These are phyloP conservation scores for Botryosphaeria dothidea DNA, from an alignment of 2,329 filamentous ascomycete genomes.

Conservation along the genomic window DNA sequence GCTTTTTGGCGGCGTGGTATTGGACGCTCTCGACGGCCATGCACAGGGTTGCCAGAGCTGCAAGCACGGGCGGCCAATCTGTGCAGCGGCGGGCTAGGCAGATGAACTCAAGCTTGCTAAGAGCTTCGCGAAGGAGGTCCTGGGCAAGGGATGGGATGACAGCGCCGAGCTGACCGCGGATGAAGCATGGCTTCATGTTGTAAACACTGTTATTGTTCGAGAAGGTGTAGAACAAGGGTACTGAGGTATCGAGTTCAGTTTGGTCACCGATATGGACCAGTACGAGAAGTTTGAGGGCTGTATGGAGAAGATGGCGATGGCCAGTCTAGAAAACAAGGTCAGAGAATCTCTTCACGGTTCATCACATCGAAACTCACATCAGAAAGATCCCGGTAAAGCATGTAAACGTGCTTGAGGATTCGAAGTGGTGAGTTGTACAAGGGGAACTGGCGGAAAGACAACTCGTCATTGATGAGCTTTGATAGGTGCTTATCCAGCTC, in stretches of 20 bases:
- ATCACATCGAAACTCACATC: not conserved
- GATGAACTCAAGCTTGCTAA: slow-evolving; percentile 33
- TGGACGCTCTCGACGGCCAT: slow-evolving; percentile 42
- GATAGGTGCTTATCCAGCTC: slow-evolving; percentile 34
- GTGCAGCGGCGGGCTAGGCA: slow-evolving; percentile 31
- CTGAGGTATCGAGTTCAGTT: slow-evolving; percentile 29
- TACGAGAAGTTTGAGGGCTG: slow-evolving; percentile 40
- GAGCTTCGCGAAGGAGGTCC: slow-evolving; percentile 34
- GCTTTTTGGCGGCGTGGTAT: slow-evolving; percentile 38
- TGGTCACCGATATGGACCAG: slow-evolving; percentile 41
- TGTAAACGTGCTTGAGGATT: slow-evolving; percentile 36
- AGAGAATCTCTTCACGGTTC: slow-evolving; percentile 22
- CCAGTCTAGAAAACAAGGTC: slow-evolving; percentile 16
- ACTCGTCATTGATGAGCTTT: slow-evolving; percentile 29
- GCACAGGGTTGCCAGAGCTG: slow-evolving; percentile 34
- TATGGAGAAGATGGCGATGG: slow-evolving; percentile 30
- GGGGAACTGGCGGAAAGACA: slow-evolving; percentile 37
- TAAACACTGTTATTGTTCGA: slow-evolving; percentile 20
- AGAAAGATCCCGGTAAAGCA: slow-evolving; percentile 24
- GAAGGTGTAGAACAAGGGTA: slow-evolving; percentile 17
- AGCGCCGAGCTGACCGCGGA: slow-evolving; percentile 39
- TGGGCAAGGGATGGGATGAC: slow-evolving; percentile 36
- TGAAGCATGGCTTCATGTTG: slow-evolving; percentile 37
- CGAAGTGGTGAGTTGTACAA: slow-evolving; percentile 34
- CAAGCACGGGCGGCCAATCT: slow-evolving; percentile 36